Conservation (phyloP, 2,329 filamentous ascomycete genomes). For the Metarhizium humberi region DNA sequence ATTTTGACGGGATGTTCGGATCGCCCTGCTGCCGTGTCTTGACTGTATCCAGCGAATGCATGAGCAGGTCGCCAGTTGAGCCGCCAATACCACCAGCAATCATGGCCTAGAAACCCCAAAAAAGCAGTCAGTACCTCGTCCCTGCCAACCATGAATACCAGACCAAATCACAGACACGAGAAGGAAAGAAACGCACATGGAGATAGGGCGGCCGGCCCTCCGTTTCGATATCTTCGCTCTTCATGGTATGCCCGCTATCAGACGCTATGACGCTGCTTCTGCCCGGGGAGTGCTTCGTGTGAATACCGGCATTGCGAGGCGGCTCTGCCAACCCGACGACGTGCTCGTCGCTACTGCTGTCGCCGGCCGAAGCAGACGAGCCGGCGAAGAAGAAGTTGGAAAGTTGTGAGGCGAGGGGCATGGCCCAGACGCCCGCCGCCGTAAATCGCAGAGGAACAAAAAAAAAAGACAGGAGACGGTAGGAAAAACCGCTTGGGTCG, state of each 20-base stretch:
- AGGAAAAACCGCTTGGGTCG: neutral
- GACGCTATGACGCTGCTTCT: conserved; percentile 14
- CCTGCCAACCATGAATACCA: neutral
- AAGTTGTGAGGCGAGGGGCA: conserved; percentile 8
- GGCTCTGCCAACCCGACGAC: conserved; percentile 2
- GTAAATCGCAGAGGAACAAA: neutral
- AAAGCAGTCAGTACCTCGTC: neutral
- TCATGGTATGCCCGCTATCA: conserved; percentile 23
- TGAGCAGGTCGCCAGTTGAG: conserved; percentile 89
- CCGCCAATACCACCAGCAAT: conserved; percentile 89
- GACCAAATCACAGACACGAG: neutral
- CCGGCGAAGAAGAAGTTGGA: conserved; percentile 2
- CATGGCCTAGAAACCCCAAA: conserved; percentile 60
- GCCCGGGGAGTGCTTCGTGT: conserved; percentile 15
- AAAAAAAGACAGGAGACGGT: neutral
- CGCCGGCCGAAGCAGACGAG: conserved; percentile 9
- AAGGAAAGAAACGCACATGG: conserved; percentile 25
- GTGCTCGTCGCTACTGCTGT: conserved; percentile 4
- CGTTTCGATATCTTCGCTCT: conserved; percentile 27
- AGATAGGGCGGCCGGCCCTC: conserved; percentile 35
- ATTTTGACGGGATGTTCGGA: conserved; percentile 84
- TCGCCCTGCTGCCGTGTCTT: conserved; percentile 98
- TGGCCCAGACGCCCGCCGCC: conserved; percentile 1
- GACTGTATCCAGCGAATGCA: conserved; percentile 98
- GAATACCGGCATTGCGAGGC: conserved; percentile 24